phyloP scores from a whole-genome alignment of 352 stramenopile species.

The Phytopythium helicoides region DNA sequence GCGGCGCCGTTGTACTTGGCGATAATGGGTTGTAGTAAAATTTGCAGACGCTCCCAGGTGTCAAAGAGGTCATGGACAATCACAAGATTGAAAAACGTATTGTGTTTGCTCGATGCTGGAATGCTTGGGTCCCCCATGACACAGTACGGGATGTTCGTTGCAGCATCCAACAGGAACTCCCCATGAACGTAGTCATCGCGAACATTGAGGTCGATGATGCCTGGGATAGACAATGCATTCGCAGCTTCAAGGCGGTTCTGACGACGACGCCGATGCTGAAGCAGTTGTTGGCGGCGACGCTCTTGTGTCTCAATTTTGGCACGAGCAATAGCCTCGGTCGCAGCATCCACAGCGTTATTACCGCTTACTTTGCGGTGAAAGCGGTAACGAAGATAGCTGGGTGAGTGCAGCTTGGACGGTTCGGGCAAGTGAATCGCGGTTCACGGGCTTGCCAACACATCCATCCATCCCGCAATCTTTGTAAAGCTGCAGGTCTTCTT shows the following conservation, averaged over 20 bases:
- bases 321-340: slow-evolving; percentile 36
- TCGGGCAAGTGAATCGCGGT: slow-evolving; percentile 52
- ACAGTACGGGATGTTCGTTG: slow-evolving; percentile 91
- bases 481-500: slow-evolving; percentile 80
- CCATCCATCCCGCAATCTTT: slow-evolving; percentile 91
- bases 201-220: slow-evolving; percentile 41
- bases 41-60: slow-evolving; percentile 93
- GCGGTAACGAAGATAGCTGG: slow-evolving; percentile 1
- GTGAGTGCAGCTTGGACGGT: slow-evolving; percentile 83
- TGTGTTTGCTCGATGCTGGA: slow-evolving; percentile 1
- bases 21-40: slow-evolving; percentile 90
- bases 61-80: slow-evolving; percentile 96
- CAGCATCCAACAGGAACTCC: slow-evolving; percentile 91
- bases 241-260: slow-evolving; percentile 39
- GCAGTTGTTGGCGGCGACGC: slow-evolving; percentile 17
- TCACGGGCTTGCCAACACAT: slow-evolving; percentile 85
- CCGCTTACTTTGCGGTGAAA: background rate
- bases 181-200: slow-evolving; percentile 48
- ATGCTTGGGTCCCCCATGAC: slow-evolving; percentile 65
- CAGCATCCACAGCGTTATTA: slow-evolving; percentile 21
- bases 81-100: slow-evolving; percentile 92
- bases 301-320: slow-evolving; percentile 42
- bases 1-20: slow-evolving; percentile 80
- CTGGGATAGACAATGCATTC: slow-evolving; percentile 38
- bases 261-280: slow-evolving; percentile 12